Percentiles rank a stretch among this genome's conserved stretches.
phyloP scores from a whole-genome alignment of 208 protist genomes.

The Trypanosoma congolense region DNA sequence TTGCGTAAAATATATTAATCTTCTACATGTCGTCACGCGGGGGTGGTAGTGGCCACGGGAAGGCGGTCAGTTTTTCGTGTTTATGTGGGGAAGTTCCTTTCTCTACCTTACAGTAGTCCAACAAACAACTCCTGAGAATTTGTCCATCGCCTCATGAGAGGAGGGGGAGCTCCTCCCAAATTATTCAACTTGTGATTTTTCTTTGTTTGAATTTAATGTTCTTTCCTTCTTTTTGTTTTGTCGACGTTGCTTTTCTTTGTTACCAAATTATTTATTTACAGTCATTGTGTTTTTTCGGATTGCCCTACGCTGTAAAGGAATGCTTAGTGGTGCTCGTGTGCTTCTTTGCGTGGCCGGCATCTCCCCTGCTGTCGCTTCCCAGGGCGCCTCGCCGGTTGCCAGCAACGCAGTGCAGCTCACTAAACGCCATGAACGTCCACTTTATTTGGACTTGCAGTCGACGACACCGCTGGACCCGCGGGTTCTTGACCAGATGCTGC shows the following conservation, averaged over 20 bases:
- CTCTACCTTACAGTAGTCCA: too few relatives aligned
- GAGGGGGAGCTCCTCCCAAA: not conserved
- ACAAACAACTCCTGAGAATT: too few relatives aligned
- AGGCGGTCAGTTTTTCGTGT: too few relatives aligned
- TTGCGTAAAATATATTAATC: too few relatives aligned
- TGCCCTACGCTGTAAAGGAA: constrained; percentile 16
- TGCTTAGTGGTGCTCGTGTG: constrained; percentile 40
- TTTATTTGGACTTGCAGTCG: constrained; percentile 97
- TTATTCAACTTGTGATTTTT: constrained; percentile 2
- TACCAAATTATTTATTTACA: constrained; percentile 6
- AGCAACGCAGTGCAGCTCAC: constrained; percentile 2
- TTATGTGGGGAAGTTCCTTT: too few relatives aligned
- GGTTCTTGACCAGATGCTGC: constrained; percentile 99
- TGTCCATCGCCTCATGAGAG: too few relatives aligned
- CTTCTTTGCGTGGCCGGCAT: constrained; percentile 18
- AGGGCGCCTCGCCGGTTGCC: not conserved
- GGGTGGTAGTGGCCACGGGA: too few relatives aligned
- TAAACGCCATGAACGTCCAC: constrained; percentile 27
- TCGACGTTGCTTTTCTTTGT: constrained; percentile 5
- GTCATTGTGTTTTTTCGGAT: too few relatives aligned
- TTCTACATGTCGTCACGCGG: too few relatives aligned
- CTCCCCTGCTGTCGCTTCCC: constrained; percentile 4
- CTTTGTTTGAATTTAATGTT: not conserved
- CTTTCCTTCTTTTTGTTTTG: not conserved
- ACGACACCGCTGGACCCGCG: constrained; percentile 96